A percentile compares a stretch with the other conserved stretches of the same genome.
These are phyloP conservation scores for Exophiala sp. DNA, from an alignment of 2,329 filamentous ascomycete genomes.

Conservation along the genomic window DNA sequence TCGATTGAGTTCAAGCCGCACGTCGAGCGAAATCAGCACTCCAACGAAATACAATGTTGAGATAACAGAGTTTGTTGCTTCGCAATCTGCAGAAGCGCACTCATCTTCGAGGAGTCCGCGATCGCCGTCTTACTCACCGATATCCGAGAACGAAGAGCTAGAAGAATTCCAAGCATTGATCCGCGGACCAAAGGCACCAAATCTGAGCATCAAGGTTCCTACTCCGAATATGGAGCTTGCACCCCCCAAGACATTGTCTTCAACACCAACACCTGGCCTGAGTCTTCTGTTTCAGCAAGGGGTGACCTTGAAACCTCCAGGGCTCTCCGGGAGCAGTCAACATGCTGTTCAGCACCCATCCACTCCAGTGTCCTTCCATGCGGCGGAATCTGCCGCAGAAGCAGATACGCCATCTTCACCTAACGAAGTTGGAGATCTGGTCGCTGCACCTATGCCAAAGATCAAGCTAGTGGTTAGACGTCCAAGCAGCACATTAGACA, in stretches of 20 bases:
- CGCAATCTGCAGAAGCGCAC: neutral
- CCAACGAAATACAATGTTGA: neutral
- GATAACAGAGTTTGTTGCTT: neutral
- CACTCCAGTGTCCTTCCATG: too few relatives aligned
- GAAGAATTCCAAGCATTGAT: slow-evolving; percentile 5
- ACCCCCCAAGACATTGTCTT: neutral
- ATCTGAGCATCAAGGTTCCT: neutral
- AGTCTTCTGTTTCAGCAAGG: neutral
- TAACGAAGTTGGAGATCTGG: too few relatives aligned
- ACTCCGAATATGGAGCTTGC: neutral
- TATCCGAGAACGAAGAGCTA: slow-evolving; percentile 9
- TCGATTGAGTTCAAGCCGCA: neutral
- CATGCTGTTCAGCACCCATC: too few relatives aligned
- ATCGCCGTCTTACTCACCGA: slow-evolving; percentile 9
- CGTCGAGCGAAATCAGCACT: neutral
- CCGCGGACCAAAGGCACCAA: neutral
- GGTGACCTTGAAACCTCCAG: neutral
- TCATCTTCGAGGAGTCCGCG: neutral
- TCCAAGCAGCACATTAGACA: too few relatives aligned
- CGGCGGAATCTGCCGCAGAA: too few relatives aligned
- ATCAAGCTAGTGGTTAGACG: too few relatives aligned
- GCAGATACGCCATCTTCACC: too few relatives aligned
- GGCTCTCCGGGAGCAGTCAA: too few relatives aligned
- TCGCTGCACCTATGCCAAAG: too few relatives aligned
- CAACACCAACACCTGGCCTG: neutral